These are phyloP conservation scores for Trichosporon coremiiforme DNA, from an alignment of 1,284 basidiomycete genomes.

Conservation along the genomic window DNA sequence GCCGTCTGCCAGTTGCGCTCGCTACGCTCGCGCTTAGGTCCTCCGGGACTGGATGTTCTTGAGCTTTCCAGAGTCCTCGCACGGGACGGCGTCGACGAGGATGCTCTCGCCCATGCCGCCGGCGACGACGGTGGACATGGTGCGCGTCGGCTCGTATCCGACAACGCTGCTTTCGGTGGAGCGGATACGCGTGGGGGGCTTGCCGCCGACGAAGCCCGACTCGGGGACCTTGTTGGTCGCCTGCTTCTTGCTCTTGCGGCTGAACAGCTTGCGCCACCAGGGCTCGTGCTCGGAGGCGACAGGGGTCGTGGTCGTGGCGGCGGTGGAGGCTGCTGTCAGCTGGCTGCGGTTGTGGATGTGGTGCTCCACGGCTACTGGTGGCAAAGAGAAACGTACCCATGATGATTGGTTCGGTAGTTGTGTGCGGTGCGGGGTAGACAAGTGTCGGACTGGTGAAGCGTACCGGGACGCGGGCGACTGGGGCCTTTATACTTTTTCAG, in stretches of 20 bases:
- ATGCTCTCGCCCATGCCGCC: slow-evolving; percentile 63
- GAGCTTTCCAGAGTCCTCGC: slow-evolving; percentile 2
- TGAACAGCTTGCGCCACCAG: slow-evolving; percentile 13
- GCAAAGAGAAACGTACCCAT: neutral
- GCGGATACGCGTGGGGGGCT: slow-evolving; percentile 5
- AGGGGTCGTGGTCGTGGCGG: neutral
- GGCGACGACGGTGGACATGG: slow-evolving; percentile 1
- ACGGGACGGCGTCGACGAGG: slow-evolving; percentile 79
- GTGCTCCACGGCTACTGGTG: neutral
- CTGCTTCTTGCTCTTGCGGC: slow-evolving; percentile 5
- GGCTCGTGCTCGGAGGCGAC: slow-evolving; percentile 10
- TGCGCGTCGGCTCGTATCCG: slow-evolving; percentile 17
- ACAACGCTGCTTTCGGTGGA: neutral
- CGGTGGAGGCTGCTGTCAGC: neutral
- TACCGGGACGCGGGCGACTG: neutral
- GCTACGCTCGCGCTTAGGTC: slow-evolving; percentile 6
- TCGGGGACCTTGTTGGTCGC: neutral
- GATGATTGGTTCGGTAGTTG: neutral
- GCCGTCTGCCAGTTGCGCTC: too few relatives aligned
- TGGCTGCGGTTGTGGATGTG: neutral
- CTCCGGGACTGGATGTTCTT: slow-evolving; percentile 6
- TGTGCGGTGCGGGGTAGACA: neutral
- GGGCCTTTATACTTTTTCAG: neutral
- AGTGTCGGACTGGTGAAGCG: neutral
- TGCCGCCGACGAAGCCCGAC: slow-evolving; percentile 10